These are phyloP conservation scores for Mycena galericulata DNA, from an alignment of 768 basidiomycete genomes.

Conservation along the genomic window DNA sequence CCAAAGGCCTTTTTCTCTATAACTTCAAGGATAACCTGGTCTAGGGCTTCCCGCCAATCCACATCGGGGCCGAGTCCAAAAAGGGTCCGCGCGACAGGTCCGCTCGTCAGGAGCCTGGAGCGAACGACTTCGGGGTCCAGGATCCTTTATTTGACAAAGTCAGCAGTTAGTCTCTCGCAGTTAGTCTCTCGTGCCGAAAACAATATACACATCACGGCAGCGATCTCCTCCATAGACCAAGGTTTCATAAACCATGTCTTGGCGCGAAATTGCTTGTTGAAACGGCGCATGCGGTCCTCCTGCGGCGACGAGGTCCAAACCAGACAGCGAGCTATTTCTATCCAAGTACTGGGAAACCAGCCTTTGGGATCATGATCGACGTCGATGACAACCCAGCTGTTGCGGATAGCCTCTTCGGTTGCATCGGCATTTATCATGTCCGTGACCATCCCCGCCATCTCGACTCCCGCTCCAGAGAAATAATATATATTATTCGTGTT, in stretches of 20 bases:
- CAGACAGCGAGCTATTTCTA: background rate
- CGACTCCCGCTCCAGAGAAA: constrained; percentile 21
- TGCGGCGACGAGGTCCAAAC: constrained; percentile 19
- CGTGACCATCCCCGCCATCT: background rate
- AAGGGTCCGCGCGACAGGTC: no score
- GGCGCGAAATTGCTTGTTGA: background rate
- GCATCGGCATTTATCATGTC: background rate
- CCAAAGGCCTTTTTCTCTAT: no score
- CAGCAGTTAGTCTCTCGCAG: no score
- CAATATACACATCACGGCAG: constrained; percentile 11
- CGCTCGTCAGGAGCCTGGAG: no score
- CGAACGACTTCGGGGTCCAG: no score
- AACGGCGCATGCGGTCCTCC: background rate
- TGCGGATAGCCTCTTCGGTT: background rate
- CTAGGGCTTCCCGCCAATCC: no score
- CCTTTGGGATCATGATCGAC: background rate
- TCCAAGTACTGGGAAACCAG: background rate
- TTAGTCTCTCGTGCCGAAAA: no score
- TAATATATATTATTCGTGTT: background rate
- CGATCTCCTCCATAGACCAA: constrained; percentile 19
- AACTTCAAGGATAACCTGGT: no score
- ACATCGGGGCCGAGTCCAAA: no score
- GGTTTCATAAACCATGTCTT: constrained; percentile 16
- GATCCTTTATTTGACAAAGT: no score
- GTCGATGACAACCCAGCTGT: constrained; percentile 28